A percentile compares a stretch with the other conserved stretches of the same genome.
These are phyloP conservation scores for Nicotiana rustica DNA, from an alignment of 305 asterid species.

Conservation along the genomic window DNA sequence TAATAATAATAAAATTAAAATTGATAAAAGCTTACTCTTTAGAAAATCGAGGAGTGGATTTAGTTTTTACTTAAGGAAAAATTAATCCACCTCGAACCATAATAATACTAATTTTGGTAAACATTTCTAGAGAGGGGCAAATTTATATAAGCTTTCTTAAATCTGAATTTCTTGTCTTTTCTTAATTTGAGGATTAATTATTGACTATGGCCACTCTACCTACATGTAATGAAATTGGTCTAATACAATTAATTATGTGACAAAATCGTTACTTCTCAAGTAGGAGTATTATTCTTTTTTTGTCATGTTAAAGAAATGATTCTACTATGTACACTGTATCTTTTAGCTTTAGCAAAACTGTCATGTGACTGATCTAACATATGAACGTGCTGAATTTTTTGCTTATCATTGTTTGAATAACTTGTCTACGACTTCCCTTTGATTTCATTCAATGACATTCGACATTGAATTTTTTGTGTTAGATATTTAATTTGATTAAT, in stretches of 20 bases:
- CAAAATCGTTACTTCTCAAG: not conserved
- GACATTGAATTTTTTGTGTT: no score
- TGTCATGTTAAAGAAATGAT: not conserved
- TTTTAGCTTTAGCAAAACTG: constrained; percentile 9
- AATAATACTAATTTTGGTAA: not conserved
- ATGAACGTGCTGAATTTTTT: constrained; percentile 1
- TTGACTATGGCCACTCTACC: constrained; percentile 16
- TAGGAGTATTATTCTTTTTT: not conserved
- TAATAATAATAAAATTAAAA: no score
- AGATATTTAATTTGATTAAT: no score
- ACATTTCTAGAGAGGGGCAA: not conserved
- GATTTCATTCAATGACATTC: no score
- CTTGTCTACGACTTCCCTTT: not conserved
- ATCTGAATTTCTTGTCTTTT: not conserved
- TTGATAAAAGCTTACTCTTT: no score
- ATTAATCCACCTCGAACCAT: not conserved
- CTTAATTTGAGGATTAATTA: not conserved
- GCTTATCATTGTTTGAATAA: not conserved
- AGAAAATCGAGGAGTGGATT: not conserved
- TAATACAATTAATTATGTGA: not conserved
- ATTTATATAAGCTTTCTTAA: not conserved
- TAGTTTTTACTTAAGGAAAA: not conserved
- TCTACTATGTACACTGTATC: not conserved
- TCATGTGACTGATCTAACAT: constrained; percentile 17
- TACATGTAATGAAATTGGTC: not conserved